Evolutionary conservation across 2,329 filamentous ascomycete genomes (phyloP).

Genomic region (Myriangium duriaei): DNA sequence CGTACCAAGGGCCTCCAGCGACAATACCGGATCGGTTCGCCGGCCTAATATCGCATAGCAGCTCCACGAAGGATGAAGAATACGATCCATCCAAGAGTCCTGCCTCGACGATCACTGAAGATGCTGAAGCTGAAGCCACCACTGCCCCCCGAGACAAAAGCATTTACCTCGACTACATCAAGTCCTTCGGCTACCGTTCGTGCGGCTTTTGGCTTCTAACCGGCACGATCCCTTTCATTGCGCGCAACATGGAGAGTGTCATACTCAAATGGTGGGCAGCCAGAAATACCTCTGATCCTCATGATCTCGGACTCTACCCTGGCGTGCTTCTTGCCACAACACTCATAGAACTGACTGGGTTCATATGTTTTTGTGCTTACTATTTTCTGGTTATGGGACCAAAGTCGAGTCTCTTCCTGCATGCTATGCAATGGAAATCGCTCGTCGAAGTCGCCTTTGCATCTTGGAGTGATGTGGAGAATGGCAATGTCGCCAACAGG

Average conservation of each 20-base stretch:
- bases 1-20: slow-evolving; percentile 1
- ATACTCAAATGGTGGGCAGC: slow-evolving; percentile 10
- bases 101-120: background rate
- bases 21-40: slow-evolving; percentile 1
- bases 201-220: background rate
- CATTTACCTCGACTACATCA: slow-evolving; percentile 8
- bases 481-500: slow-evolving; percentile 22
- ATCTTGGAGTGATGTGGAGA: slow-evolving; percentile 6
- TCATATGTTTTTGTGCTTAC: background rate
- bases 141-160: slow-evolving; percentile 4
- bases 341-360: background rate
- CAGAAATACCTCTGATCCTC: background rate
- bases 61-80: background rate
- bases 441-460: slow-evolving; percentile 9
- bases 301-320: slow-evolving; percentile 3
- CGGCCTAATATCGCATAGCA: background rate
- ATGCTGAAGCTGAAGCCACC: background rate
- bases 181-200: background rate
- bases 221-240: background rate
- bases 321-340: slow-evolving; percentile 7
- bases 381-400: slow-evolving; percentile 8
- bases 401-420: slow-evolving; percentile 8
- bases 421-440: slow-evolving; percentile 7
- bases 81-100: background rate
- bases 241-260: slow-evolving; percentile 3